phyloP scores from a whole-genome alignment of 345 rosid species.

The Eucalyptus globulus region DNA sequence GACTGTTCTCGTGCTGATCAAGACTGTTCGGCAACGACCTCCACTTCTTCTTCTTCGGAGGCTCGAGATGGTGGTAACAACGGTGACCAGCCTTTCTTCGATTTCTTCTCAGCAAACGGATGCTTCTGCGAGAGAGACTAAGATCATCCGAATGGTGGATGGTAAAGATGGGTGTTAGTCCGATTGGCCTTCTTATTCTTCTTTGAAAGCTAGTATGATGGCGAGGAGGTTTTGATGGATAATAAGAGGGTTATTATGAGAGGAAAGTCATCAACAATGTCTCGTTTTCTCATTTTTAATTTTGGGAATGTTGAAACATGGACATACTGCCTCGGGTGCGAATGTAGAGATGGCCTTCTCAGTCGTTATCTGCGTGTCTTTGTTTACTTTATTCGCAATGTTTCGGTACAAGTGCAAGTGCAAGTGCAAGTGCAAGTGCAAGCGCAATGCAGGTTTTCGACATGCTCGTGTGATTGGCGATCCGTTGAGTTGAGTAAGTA shows the following conservation, averaged over 20 bases:
- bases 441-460: neutral
- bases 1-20: neutral
- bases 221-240: neutral
- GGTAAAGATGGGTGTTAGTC: neutral
- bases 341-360: neutral
- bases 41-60: neutral
- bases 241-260: neutral
- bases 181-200: neutral
- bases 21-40: neutral
- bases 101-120: slow-evolving; percentile 18
- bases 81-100: slow-evolving; percentile 11
- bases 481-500: neutral
- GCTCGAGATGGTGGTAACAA: neutral
- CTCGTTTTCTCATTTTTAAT: neutral
- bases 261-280: neutral
- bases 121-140: neutral
- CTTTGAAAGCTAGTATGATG: neutral
- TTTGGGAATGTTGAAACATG: neutral
- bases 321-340: neutral
- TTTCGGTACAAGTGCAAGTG: neutral
- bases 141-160: neutral
- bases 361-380: neutral
- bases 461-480: neutral
- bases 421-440: neutral
- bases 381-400: neutral